phyloP scores from a whole-genome alignment of 2,329 filamentous ascomycete genomes.

The Sordariomycetes sp. region DNA sequence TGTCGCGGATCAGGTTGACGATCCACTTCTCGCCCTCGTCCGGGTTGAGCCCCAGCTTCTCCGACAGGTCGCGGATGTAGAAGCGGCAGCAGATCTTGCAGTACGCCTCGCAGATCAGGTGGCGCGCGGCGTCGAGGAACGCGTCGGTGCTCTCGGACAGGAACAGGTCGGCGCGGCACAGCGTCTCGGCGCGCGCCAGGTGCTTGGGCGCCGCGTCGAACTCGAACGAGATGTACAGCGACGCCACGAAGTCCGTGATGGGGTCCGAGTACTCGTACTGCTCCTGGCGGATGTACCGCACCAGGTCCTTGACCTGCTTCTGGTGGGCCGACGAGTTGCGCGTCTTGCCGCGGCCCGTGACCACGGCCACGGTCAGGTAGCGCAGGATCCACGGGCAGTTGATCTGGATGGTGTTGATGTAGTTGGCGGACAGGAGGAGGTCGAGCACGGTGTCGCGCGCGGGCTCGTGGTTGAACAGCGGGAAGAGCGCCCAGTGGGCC shows the following conservation, averaged over 20 bases:
- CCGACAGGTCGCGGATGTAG: slow-evolving; percentile 93
- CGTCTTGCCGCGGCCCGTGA: slow-evolving; percentile 75
- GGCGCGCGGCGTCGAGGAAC: slow-evolving; percentile 88
- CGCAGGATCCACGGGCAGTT: slow-evolving; percentile 93
- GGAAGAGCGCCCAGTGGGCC: slow-evolving; percentile 97
- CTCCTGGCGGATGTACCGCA: slow-evolving; percentile 93
- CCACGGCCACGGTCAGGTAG: slow-evolving; percentile 88
- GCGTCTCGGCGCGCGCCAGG: slow-evolving; percentile 76
- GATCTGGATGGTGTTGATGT: slow-evolving; percentile 99
- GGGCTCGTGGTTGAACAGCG: slow-evolving; percentile 94
- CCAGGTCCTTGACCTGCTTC: slow-evolving; percentile 96
- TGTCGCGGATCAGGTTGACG: slow-evolving; percentile 97
- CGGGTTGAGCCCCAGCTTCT: slow-evolving; percentile 79
- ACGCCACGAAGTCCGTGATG: slow-evolving; percentile 91
- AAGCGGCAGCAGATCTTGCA: slow-evolving; percentile 99
- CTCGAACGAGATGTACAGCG: slow-evolving; percentile 75
- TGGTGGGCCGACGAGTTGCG: slow-evolving; percentile 84
- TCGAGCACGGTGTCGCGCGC: slow-evolving; percentile 87
- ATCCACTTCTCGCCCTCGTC: slow-evolving; percentile 99
- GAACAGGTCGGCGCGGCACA: slow-evolving; percentile 93
- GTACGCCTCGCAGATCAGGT: slow-evolving; percentile 97
- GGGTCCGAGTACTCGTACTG: slow-evolving; percentile 96
- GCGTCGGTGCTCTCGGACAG: slow-evolving; percentile 71
- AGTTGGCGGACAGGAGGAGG: slow-evolving; percentile 91
- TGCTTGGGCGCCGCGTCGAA: slow-evolving; percentile 94